These are phyloP conservation scores for Penicillium sp. DNA, from an alignment of 2,329 filamentous ascomycete genomes.

Conservation along the genomic window DNA sequence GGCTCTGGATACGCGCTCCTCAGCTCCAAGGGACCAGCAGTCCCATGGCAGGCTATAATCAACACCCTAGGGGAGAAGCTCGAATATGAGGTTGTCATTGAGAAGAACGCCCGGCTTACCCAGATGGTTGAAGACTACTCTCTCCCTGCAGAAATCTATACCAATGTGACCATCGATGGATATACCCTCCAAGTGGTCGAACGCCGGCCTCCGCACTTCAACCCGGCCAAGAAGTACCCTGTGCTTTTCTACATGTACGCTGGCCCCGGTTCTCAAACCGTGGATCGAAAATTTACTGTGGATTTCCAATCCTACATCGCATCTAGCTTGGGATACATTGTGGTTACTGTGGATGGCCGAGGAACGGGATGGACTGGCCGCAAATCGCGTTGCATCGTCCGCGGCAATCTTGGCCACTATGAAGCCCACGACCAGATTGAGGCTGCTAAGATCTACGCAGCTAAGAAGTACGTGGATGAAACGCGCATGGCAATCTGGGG, in stretches of 20 bases:
- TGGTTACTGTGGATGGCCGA: conserved; percentile 89
- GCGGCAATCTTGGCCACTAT: conserved; percentile 78
- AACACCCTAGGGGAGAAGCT: conserved; percentile 71
- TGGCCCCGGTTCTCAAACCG: conserved; percentile 87
- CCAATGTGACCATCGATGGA: conserved; percentile 79
- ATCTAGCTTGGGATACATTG: conserved; percentile 81
- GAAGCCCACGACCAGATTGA: conserved; percentile 91
- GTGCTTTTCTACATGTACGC: conserved; percentile 95
- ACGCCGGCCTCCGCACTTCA: conserved; percentile 84
- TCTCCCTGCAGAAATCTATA: conserved; percentile 78
- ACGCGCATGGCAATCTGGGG: conserved; percentile 91
- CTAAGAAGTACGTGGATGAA: conserved; percentile 78
- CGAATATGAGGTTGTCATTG: conserved; percentile 68
- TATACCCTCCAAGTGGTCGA: conserved; percentile 74
- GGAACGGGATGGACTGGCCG: conserved; percentile 91
- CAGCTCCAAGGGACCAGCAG: conserved; percentile 75
- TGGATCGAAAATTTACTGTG: conserved; percentile 75
- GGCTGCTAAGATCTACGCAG: conserved; percentile 79
- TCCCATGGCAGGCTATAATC: conserved; percentile 89
- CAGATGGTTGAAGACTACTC: conserved; percentile 72
- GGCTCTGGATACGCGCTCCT: conserved; percentile 81
- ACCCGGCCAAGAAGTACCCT: conserved; percentile 79
- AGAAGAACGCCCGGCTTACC: conserved; percentile 72
- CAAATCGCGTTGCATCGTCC: conserved; percentile 75
- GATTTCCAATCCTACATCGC: conserved; percentile 92